Evolutionary conservation across 495 filamentous ascomycete genomes (phyloP), one percentile per base, ranked within the genome.

Genomic region (Cenococcum geophilum): DNA sequence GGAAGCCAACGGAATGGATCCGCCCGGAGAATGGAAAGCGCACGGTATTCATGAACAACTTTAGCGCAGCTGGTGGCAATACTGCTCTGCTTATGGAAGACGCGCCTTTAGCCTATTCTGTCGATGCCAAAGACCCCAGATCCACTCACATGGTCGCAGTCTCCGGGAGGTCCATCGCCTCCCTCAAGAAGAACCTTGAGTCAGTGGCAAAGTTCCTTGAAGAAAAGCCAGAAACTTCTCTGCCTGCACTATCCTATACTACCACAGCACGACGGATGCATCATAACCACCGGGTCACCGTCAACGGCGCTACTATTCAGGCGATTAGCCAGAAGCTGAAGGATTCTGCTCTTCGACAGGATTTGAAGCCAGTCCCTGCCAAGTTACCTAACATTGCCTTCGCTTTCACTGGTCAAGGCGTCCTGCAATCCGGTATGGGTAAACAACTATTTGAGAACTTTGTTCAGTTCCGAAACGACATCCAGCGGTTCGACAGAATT

Each of bases 201-300:
- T 36, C 65, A 21, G 22, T 64, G 1, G 23, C 75, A 0, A 16
- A 64, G 10, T 87, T 80, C 72, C 75, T 89, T 58, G 75, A 80
- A 14, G 58, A 76, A 53, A 77, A 82, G 50, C 75, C 78, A 23
- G 74, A 79, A 0, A 77, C 79, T 1, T 67, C 67, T 1, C 68
- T 89, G 8, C 71, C 77, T 0, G 74, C 80, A 54, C 72, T 93
- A 5, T 84, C 89, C 5, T 95, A 95, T 72, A 89, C 88, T 5
- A 89, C 86, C 1, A 93, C 89, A 10, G 90, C 90, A 49, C 82
- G 90, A 61, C 85, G 85, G n/a, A 83, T 88, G n/a, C 90, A 92
- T 62, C 86, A 92, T 70, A 82, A 83, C 52, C 86, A 85, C 77
- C 83, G 89, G 51, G 79, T 87, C 59, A 81, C 80, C 43, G 79